Conservation (phyloP, 345 rosid species). For the Linum usitatissimum region DNA sequence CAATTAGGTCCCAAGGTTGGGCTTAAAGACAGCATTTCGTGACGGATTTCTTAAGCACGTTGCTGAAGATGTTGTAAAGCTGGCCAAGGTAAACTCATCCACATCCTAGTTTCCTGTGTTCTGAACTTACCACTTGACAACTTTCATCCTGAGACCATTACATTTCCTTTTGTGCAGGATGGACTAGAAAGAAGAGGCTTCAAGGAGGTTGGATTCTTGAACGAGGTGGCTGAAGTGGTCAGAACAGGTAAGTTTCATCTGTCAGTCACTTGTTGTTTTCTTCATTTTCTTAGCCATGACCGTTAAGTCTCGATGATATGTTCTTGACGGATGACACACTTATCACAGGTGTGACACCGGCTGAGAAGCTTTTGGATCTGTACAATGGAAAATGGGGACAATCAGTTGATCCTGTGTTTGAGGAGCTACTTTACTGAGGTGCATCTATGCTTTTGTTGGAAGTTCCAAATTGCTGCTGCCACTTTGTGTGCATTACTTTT, state of each 20-base stretch:
- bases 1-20: conserved; percentile 69
- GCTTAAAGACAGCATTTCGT: conserved; percentile 81
- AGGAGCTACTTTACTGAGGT: conserved; percentile 50
- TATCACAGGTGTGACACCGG: conserved; percentile 69
- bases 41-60: conserved; percentile 69
- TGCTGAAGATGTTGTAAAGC: conserved; percentile 71
- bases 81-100: conserved; percentile 52
- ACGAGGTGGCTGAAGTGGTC: conserved; percentile 71
- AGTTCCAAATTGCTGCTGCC: background rate
- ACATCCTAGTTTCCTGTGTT: background rate
- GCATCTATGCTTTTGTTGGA: conserved; percentile 13
- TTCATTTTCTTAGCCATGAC: background rate
- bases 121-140: conserved; percentile 3
- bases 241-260: conserved; percentile 52
- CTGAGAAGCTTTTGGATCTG: conserved; percentile 75
- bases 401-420: conserved; percentile 72
- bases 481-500: conserved; percentile 1
- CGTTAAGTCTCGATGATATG: background rate
- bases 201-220: conserved; percentile 84
- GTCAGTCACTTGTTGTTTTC: background rate
- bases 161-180: conserved; percentile 38
- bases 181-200: conserved; percentile 91
- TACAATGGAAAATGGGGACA: conserved; percentile 73
- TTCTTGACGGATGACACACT: background rate
- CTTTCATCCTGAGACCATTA: background rate